Conservation (phyloP, 805 yeast species). For the Debaryomyces maramus region DNA sequence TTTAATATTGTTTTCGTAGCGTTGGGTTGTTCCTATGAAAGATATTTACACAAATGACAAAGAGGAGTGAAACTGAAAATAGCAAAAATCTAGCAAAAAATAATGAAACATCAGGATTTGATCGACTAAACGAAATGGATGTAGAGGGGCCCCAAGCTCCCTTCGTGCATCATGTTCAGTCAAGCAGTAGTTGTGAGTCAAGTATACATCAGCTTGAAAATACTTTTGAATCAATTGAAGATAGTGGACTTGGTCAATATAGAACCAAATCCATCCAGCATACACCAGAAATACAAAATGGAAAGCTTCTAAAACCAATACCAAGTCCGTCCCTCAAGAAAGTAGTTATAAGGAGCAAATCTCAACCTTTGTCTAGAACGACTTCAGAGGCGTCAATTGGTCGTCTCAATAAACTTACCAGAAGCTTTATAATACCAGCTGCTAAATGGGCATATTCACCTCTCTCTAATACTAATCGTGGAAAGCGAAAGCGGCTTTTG, state of each 20-base stretch:
- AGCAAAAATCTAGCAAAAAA: constrained; percentile 1
- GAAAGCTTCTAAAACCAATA: background rate
- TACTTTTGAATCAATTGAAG: background rate
- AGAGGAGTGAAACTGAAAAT: background rate
- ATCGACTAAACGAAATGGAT: background rate
- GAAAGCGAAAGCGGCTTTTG: constrained; percentile 4
- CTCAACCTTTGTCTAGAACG: constrained; percentile 13
- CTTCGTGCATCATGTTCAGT: background rate
- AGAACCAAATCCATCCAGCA: background rate
- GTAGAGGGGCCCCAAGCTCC: background rate
- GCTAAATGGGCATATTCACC: constrained; percentile 35
- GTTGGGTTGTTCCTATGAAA: too few species aligned
- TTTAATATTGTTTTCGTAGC: too few species aligned
- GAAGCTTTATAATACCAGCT: constrained; percentile 25
- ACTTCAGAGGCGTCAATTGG: constrained; percentile 11
- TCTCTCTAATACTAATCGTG: constrained; percentile 8
- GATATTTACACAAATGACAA: background rate
- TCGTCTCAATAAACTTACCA: constrained; percentile 20
- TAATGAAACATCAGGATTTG: constrained; percentile 1
- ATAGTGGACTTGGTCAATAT: too few species aligned
- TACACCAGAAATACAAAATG: background rate
- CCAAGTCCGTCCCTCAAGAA: constrained; percentile 2
- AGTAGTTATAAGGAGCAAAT: constrained; percentile 11
- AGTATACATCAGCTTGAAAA: background rate
- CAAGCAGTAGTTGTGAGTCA: background rate